Base-by-base conservation (phyloP, 108 stramenopile species). In the Asterionellopsis glacialis region DNA sequence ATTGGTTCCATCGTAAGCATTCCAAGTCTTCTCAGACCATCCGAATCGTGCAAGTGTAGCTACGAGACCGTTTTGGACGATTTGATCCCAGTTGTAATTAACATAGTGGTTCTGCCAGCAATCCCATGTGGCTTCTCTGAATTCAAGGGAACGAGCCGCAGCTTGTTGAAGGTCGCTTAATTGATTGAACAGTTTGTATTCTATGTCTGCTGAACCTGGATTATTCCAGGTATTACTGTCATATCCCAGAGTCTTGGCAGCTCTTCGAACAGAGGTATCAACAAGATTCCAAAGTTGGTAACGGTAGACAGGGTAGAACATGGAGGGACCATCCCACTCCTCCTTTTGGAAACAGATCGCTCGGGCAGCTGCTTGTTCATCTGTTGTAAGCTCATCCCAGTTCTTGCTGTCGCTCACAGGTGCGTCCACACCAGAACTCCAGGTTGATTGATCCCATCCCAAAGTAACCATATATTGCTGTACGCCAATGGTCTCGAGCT, bases 31-130 rank as follows among this genome's bases (percentile, higher is more conserved):
- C 7, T 33, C 7, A 33, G 33, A 5, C 33, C 33, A 33, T 7
- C 33, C 33, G 7, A 33, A 33, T 33, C 5, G 33, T 33, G 7
- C 33, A 33, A 33, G 33, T 5, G 2, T 33, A 33, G 33, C 2
- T 7, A 33, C 7, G 33, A 33, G 33, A 33, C 33, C 33, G 2
- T 2, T 7, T 33, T 33, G 5, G 33, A 5, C 7, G 33, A 33
- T 33, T 12, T 55, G 41, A 12, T 39, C 40, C 80, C 80, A 81
- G 11, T 39, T 16, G 23, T 70, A 64, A 14, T 21, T 26, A 15
- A 24, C 18, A 48, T 77, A 81, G 50, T 81, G 80, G 51, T 73
- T 76, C 52, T 67, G 59, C 47, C 51, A 77, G 44, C 80, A 81
- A 63, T 81, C 75, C 80, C 80, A 81, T 0, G 63, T 72, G 21